phyloP scores from a whole-genome alignment of 257 asterid species.

The Solanum dulcamara region DNA sequence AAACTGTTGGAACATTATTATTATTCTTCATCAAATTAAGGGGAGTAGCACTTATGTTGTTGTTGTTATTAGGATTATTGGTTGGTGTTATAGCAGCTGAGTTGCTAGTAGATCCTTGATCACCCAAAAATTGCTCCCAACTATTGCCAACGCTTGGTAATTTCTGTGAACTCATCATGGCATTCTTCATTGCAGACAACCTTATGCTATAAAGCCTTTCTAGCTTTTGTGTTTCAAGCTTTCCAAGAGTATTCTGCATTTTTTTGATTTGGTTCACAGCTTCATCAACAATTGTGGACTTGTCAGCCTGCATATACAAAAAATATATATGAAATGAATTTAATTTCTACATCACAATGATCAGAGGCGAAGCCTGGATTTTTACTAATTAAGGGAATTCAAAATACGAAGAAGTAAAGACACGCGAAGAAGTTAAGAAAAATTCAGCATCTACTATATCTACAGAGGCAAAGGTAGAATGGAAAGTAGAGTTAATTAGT shows the following conservation, averaged over 20 bases:
- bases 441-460: background rate
- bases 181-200: background rate
- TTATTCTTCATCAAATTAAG: background rate
- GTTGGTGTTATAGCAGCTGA: background rate
- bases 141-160: background rate
- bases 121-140: conserved; percentile 40
- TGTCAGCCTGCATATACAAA: conserved; percentile 41
- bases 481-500: background rate
- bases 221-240: conserved; percentile 37
- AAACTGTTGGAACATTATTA: background rate
- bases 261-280: conserved; percentile 39
- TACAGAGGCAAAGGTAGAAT: background rate
- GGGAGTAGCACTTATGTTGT: background rate
- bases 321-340: background rate
- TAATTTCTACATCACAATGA: background rate
- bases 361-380: background rate
- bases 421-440: background rate
- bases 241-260: conserved; percentile 20
- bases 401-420: background rate
- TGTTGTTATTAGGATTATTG: too few relatives aligned
- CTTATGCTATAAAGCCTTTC: conserved; percentile 8
- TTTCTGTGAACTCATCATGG: conserved; percentile 1
- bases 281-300: conserved; percentile 65
- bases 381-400: background rate
- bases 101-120: conserved; percentile 22